These are phyloP conservation scores for Phytophthora sp. DNA, from an alignment of 352 stramenopile genomes.

Conservation along the genomic window DNA sequence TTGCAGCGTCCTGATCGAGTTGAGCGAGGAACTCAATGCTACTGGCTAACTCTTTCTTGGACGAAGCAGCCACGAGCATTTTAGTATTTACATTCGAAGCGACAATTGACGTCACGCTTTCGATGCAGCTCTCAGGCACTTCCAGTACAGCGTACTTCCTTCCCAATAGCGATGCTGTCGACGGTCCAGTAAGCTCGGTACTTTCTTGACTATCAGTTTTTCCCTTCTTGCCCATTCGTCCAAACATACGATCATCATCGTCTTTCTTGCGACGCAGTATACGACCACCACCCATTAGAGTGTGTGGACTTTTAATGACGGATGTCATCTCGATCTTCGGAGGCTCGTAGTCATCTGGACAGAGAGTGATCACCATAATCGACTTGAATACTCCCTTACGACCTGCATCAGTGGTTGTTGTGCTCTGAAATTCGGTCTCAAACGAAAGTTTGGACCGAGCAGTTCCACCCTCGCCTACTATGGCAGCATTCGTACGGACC, in stretches of 20 bases:
- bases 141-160: slow-evolving; percentile 75
- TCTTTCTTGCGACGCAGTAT: slow-evolving; percentile 63
- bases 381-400: slow-evolving; percentile 71
- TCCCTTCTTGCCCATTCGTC: slow-evolving; percentile 37
- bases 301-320: slow-evolving; percentile 21
- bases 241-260: slow-evolving; percentile 55
- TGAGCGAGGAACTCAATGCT: slow-evolving; percentile 74
- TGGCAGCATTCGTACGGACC: slow-evolving; percentile 52
- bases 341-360: slow-evolving; percentile 65
- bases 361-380: slow-evolving; percentile 76
- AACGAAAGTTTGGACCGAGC: slow-evolving; percentile 57
- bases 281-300: slow-evolving; percentile 39
- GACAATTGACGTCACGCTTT: slow-evolving; percentile 60
- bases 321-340: slow-evolving; percentile 38
- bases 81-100: slow-evolving; percentile 62
- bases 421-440: slow-evolving; percentile 37
- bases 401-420: slow-evolving; percentile 12
- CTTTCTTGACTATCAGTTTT: slow-evolving; percentile 46
- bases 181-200: slow-evolving; percentile 54
- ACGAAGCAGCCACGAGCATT: slow-evolving; percentile 63
- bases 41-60: slow-evolving; percentile 76
- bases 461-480: slow-evolving; percentile 29
- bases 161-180: slow-evolving; percentile 64
- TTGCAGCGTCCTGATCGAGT: slow-evolving; percentile 73
- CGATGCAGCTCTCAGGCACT: slow-evolving; percentile 80